These are phyloP conservation scores for Raffaelea ambrosiae DNA, from an alignment of 2,329 filamentous ascomycete species.

Conservation along the genomic window DNA sequence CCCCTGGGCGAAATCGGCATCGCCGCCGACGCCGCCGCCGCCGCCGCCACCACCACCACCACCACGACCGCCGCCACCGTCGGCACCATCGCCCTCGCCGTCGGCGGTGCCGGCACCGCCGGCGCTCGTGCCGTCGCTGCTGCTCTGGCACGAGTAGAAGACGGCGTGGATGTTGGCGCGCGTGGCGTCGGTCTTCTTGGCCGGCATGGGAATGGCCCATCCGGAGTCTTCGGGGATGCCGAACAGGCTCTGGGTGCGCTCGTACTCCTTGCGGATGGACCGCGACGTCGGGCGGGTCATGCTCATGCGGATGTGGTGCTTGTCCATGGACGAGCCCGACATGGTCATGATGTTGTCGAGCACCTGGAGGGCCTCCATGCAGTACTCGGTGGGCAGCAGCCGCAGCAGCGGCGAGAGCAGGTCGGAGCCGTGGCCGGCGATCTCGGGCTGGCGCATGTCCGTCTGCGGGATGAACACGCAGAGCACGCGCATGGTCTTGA, in stretches of 20 bases:
- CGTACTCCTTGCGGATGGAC: slow-evolving; percentile 85
- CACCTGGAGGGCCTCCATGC: slow-evolving; percentile 83
- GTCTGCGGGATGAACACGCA: slow-evolving; percentile 79
- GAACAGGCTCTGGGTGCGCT: slow-evolving; percentile 87
- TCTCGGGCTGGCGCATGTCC: slow-evolving; percentile 85
- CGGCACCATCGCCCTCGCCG: neutral
- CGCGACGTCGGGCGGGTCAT: slow-evolving; percentile 87
- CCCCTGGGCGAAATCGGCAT: neutral
- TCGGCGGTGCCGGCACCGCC: slow-evolving; percentile 14
- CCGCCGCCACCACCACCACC: neutral
- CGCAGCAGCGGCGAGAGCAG: slow-evolving; percentile 87
- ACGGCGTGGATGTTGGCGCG: slow-evolving; percentile 90
- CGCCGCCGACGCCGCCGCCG: neutral
- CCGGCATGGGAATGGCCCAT: slow-evolving; percentile 92
- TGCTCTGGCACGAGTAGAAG: slow-evolving; percentile 83
- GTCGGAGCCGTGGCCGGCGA: slow-evolving; percentile 86
- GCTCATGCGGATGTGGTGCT: slow-evolving; percentile 93
- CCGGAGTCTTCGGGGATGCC: slow-evolving; percentile 93
- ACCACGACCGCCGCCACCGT: slow-evolving; percentile 14
- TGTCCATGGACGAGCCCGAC: slow-evolving; percentile 84
- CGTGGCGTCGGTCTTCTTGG: slow-evolving; percentile 78
- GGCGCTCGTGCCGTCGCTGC: slow-evolving; percentile 38
- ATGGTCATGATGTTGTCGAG: slow-evolving; percentile 94
- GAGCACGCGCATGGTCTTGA: slow-evolving; percentile 86
- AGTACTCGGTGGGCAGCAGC: slow-evolving; percentile 85